Conservation (phyloP, 2,329 filamentous ascomycete species). For the Colletotrichum siamense region DNA sequence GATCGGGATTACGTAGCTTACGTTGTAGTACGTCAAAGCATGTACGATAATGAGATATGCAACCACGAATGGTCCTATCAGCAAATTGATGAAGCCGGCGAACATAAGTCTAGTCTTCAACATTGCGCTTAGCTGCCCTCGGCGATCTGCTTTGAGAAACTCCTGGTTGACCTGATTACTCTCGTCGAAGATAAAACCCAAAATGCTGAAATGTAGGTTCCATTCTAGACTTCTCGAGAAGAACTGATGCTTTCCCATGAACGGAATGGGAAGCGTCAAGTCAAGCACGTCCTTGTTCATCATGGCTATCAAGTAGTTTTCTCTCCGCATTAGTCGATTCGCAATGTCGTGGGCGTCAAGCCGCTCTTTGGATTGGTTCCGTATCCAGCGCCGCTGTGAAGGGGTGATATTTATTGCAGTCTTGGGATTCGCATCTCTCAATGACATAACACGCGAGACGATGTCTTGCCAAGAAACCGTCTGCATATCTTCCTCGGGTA, state of each 20-base stretch:
- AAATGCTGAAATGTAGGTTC: conserved; percentile 88
- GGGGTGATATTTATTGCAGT: conserved; percentile 66
- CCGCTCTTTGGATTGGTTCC: conserved; percentile 89
- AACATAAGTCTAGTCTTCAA: conserved; percentile 81
- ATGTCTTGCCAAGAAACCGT: conserved; percentile 94
- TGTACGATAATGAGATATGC: conserved; percentile 86
- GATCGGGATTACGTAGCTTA: conserved; percentile 42
- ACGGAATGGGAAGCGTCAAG: conserved; percentile 83
- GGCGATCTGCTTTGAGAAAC: conserved; percentile 84
- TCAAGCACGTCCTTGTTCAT: conserved; percentile 97
- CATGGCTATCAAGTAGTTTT: conserved; percentile 95
- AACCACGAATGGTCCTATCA: conserved; percentile 88
- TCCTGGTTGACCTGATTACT: conserved; percentile 85
- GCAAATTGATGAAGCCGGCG: conserved; percentile 83
- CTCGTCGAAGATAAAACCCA: conserved; percentile 93
- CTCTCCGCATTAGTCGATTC: conserved; percentile 93
- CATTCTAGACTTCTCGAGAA: conserved; percentile 92
- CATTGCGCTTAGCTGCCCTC: conserved; percentile 78
- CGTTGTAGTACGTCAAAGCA: conserved; percentile 94
- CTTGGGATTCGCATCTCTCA: conserved; percentile 86
- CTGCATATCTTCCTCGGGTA: conserved; percentile 85
- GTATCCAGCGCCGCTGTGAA: conserved; percentile 63
- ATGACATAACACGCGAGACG: conserved; percentile 81
- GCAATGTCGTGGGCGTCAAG: conserved; percentile 97
- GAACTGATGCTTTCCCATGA: conserved; percentile 78